Base-by-base conservation (phyloP, 176 grass and related monocot species). In the Rhipidocladum racemiflorum region DNA sequence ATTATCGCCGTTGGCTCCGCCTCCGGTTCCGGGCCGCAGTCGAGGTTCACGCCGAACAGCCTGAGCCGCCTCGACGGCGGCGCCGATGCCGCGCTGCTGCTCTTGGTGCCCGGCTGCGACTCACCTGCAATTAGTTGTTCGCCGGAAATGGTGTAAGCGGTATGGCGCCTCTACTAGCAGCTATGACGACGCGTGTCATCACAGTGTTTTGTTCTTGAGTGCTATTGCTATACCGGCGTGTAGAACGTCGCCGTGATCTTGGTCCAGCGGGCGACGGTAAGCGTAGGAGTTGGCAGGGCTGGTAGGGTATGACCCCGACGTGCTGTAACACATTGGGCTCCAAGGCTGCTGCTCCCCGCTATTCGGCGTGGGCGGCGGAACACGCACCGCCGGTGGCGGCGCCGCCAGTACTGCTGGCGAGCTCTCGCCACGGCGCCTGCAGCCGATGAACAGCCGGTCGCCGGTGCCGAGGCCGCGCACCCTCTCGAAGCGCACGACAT, bases 41-140 rank as follows among this genome's bases (percentile, higher is more conserved):
- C 92, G 39, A 97, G 79, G 87, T 97, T 92, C 56, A 97, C 94
- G 46, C 94, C 94, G 67, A 97, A 97, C 67, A 97, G 87, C 72
- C 94, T 84, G 56, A 97, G 88, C 74, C 85, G 77, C 81, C 86
- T 94, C 49, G 90, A 72, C 30, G 89, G 57, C 30, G 78, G 81
- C 4, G 65, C 78, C 4, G 82, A 80, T 17, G 84, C 77, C 3
- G 81, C 27, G 45, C 70, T 81, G 61, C 74, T 88, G 67, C 85
- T 87, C 75, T 83, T 83, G 69, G 64, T n/a, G 45, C 93, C 88
- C 11, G 54, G 82, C 35, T 7, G 48, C 38, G 75, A 78, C n/a
- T 78, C 84, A 16, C 84, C 84, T 89, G 76, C 65, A 55, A 75
- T 82, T 63, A 55, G 70, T 82, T 63, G 50, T 39, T 35, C 46